Evolutionary conservation across 805 yeast genomes (phyloP).

Genomic region (Hagleromyces aurorensis): DNA sequence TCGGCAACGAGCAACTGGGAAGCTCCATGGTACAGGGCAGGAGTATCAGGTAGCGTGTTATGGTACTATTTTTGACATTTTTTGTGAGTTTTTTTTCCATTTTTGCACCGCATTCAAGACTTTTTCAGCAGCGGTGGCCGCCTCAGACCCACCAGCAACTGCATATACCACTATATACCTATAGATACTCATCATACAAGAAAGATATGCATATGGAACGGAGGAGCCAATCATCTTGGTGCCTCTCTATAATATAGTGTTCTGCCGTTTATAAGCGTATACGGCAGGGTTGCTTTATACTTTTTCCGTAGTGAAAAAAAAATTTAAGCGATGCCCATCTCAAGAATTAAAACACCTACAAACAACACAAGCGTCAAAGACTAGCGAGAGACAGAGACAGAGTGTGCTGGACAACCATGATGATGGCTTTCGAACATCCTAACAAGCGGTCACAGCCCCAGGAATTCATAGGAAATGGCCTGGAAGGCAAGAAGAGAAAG

Average conservation of each 20-base stretch:
- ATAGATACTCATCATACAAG: slow-evolving; percentile 4
- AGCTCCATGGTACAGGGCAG: slow-evolving; percentile 30
- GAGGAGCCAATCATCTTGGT: background rate
- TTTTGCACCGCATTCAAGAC: background rate
- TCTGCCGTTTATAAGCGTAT: slow-evolving; percentile 1
- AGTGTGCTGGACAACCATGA: slow-evolving; percentile 12
- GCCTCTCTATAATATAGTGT: background rate
- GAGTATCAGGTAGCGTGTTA: slow-evolving; percentile 25
- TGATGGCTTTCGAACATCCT: slow-evolving; percentile 29
- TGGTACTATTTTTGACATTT: background rate
- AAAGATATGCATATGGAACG: slow-evolving; percentile 1
- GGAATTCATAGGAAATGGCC: slow-evolving; percentile 4
- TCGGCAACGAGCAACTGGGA: slow-evolving; percentile 50
- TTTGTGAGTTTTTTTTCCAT: background rate
- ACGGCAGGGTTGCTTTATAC: background rate
- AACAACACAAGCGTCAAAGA: background rate
- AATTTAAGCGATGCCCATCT: slow-evolving; percentile 13
- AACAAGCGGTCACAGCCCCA: slow-evolving; percentile 19
- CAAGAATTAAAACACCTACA: background rate
- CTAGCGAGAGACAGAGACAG: too few relatives aligned
- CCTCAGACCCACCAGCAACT: background rate
- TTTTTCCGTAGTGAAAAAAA: slow-evolving; percentile 6
- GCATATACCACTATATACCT: background rate
- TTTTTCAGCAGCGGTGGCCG: background rate
- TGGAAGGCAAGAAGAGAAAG: slow-evolving; percentile 25